Evolutionary conservation across 192 early-diverging fungal species (phyloP), one percentile per base, ranked within the genome.

Genomic region (Phlyctochytrium planicorne): DNA sequence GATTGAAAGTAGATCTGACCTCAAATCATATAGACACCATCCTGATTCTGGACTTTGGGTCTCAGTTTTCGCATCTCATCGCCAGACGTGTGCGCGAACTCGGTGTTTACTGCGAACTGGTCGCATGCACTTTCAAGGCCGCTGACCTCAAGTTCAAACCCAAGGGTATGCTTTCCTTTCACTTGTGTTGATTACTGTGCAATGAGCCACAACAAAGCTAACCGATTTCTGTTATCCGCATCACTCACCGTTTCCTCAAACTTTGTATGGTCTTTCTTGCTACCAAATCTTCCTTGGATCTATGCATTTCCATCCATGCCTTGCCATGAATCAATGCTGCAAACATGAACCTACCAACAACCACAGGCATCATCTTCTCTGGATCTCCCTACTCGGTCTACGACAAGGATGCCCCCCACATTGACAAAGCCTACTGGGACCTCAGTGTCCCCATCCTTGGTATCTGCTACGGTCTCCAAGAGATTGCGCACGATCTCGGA

Each of bases 381-480:
- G 97, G 97, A 60, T 88, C 89, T 66, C 97, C 97, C 40, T 97
- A 94, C 84, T 97, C 95, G 36, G 95, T 99, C 65, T 97, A 94
- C 77, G 97, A 96, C 68, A 77, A 86, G 3, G 97, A 91, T 72
- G 89, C 95, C 25, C 97, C 97, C 25, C 93, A 94, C 73, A 91
- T 97, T 30, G 97, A 99, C 75, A 85, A 90, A 23, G 92, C 84
- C 65, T 84, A 96, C 52, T 97, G 95, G 81, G 84, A 87, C 52
- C 82, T 94, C 30, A 91, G 90, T 60, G 88, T 95, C 34, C 95
- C 97, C 20, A 84, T 97, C 30, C 87, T 99, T 31, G 97, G 97
- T 74, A 99, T 99, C 77, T 99, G 97, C 84, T 99, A 97, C 68
- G 97, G 97, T 60, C 86, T 99, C 68, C 97, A 98, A 82, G 95